Base-by-base conservation (phyloP, 495 filamentous ascomycete genomes). In the Penicillium silybi region DNA sequence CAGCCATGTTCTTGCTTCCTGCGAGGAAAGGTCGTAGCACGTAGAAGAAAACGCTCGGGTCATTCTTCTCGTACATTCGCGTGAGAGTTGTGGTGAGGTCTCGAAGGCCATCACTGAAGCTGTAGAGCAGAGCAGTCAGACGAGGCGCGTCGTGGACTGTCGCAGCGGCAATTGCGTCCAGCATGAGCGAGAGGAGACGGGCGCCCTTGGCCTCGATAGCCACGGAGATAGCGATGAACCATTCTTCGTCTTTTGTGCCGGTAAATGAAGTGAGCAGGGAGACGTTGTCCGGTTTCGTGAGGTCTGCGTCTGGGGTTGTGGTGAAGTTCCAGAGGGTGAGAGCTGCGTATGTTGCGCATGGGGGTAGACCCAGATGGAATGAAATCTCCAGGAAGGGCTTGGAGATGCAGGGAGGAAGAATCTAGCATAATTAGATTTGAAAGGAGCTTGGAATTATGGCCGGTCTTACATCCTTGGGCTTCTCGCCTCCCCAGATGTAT, bases 181-280 rank as follows among this genome's bases (percentile, higher is more conserved):
- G 77, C 88, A 97, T 95, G 17, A 92, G 66, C 0, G 88, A 83
- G 38, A 97, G 82, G 46, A 89, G 85, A 27, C 87, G 86, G 4
- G 82, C 92, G 26, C 90, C 92, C 44, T 88, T 83, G 49, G 92
- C 92, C 74, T 98, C 93, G 59, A 98, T 93, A 45, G 92, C 93
- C 3, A 96, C 88, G 0, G 91, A 96, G 39, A 97, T 82, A 11
- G 97, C 79, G 64, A 96, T 95, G 67, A 98, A 98, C 93, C 93
- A 97, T 46, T 92, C 92, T 67, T 98, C 93, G 58, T 98, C 93
- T 35, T 92, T 78, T 10, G 89, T 88, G 18, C 89, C 93, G 13
- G 95, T 97, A 64, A 96, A 95, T 7, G 93, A 96, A 41, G 80
- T 76, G 49, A 93, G 74, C 1, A 88, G 86, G 16, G 85, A 82